These are phyloP conservation scores for Castanea crenata DNA, from an alignment of 306 rosid genomes.

Conservation along the genomic window DNA sequence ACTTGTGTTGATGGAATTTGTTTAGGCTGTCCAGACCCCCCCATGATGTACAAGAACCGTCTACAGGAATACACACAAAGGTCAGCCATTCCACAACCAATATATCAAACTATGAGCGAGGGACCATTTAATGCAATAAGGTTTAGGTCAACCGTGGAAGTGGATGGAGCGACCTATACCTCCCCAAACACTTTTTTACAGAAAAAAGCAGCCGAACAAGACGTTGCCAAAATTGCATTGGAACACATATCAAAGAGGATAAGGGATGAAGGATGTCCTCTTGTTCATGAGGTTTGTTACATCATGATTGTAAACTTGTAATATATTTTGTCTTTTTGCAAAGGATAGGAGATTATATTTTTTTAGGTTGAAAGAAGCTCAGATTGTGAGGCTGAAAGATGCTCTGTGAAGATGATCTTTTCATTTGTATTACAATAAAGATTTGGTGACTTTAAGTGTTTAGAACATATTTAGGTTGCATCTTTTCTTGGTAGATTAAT, in stretches of 20 bases:
- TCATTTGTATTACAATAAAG: background rate
- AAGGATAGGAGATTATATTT: background rate
- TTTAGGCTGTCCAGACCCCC: conserved; percentile 4
- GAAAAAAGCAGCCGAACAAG: conserved; percentile 50
- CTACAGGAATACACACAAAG: conserved; percentile 36
- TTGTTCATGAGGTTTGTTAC: conserved; percentile 38
- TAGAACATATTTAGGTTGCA: background rate
- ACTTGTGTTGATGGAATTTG: background rate
- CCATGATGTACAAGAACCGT: conserved; percentile 20
- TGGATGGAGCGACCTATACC: conserved; percentile 32
- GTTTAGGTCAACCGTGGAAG: conserved; percentile 40
- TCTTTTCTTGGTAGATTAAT: background rate
- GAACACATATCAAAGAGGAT: conserved; percentile 13
- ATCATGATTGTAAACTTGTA: background rate
- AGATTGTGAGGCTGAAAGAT: no score
- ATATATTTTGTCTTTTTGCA: background rate
- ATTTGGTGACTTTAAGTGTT: background rate
- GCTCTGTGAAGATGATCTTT: no score
- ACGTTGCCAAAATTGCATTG: conserved; percentile 46
- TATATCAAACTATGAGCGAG: conserved; percentile 37
- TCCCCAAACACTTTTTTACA: conserved; percentile 22
- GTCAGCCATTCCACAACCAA: conserved; percentile 24
- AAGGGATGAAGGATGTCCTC: conserved; percentile 32
- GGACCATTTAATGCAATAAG: conserved; percentile 20
- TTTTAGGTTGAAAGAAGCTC: background rate